Percentiles rank a stretch among this genome's conserved stretches.
Conservation (phyloP, 2,329 filamentous ascomycete species). For the Talaromyces sp. region DNA sequence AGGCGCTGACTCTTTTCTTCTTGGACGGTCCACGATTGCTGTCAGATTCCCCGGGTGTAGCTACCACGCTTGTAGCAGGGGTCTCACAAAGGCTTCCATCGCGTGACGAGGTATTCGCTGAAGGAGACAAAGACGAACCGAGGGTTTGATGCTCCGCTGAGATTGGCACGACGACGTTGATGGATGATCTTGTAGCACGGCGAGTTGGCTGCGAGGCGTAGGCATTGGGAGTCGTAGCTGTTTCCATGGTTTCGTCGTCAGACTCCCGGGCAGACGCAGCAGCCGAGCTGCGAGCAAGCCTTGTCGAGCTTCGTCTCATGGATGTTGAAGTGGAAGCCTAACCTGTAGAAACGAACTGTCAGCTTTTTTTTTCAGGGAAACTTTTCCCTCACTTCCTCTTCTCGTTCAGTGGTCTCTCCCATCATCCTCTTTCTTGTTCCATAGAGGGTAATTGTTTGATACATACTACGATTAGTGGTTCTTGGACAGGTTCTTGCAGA, state of each 20-base stretch:
- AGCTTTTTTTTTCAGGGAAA: not conserved
- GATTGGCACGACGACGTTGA: conserved; percentile 28
- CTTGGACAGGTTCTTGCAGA: not conserved
- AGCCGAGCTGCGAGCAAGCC: conserved; percentile 16
- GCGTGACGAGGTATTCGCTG: conserved; percentile 32
- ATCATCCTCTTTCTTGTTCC: not conserved
- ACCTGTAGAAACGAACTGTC: not conserved
- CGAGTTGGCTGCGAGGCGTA: not conserved
- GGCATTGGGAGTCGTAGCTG: not conserved
- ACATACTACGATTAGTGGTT: not conserved
- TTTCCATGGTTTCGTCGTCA: conserved; percentile 9
- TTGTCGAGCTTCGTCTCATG: conserved; percentile 19
- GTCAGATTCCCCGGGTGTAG: conserved; percentile 48
- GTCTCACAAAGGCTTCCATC: conserved; percentile 52
- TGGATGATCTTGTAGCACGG: conserved; percentile 3
- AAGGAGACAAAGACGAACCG: conserved; percentile 34
- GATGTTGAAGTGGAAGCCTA: not conserved
- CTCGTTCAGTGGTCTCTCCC: not conserved
- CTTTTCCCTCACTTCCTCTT: not conserved
- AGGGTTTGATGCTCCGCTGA: conserved; percentile 19
- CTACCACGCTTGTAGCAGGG: conserved; percentile 55
- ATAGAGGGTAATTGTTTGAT: not conserved
- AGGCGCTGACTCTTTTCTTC: conserved; percentile 35
- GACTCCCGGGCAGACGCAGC: conserved; percentile 13
- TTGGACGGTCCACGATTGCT: conserved; percentile 16